phyloP scores from a whole-genome alignment of 1,139 yeast species.

The Candida anutae region DNA sequence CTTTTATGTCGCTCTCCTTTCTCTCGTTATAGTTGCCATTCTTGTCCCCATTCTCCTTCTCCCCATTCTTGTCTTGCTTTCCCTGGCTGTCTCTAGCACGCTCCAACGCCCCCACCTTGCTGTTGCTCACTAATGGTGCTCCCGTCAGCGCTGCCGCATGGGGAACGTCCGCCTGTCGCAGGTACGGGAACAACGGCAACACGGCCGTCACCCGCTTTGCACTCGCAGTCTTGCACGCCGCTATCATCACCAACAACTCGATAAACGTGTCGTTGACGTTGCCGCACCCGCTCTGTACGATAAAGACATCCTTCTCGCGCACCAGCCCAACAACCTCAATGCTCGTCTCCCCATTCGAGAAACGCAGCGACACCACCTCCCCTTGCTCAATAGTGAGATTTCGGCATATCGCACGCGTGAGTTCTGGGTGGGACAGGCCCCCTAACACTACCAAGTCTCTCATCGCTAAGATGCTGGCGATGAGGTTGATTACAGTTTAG shows the following conservation, averaged over 20 bases:
- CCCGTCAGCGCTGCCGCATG: conserved; percentile 61
- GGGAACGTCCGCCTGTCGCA: conserved; percentile 95
- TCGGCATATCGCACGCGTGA: conserved; percentile 55
- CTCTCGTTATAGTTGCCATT: conserved; percentile 1
- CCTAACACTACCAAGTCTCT: conserved; percentile 71
- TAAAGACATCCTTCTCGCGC: conserved; percentile 89
- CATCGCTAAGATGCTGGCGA: no score
- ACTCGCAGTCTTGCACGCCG: conserved; percentile 94
- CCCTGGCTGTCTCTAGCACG: conserved; percentile 2
- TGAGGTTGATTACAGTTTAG: no score
- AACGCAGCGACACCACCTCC: conserved; percentile 47
- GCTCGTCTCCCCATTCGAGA: conserved; percentile 85
- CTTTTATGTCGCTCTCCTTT: conserved; percentile 1
- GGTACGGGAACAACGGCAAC: conserved; percentile 89
- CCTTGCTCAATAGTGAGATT: conserved; percentile 58
- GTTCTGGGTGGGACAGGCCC: conserved; percentile 65
- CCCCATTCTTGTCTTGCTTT: conserved; percentile 1
- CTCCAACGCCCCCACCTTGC: conserved; percentile 30
- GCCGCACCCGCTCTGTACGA: conserved; percentile 76
- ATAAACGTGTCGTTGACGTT: conserved; percentile 86
- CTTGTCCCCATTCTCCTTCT: conserved; percentile 1
- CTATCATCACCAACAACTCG: conserved; percentile 79
- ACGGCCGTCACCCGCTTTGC: conserved; percentile 93
- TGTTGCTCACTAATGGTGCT: conserved; percentile 35
- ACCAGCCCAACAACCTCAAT: conserved; percentile 78